Percentiles rank a stretch among this genome's conserved stretches.
Conservation (phyloP, 129 eudicot species). For the Tagetes patula region DNA sequence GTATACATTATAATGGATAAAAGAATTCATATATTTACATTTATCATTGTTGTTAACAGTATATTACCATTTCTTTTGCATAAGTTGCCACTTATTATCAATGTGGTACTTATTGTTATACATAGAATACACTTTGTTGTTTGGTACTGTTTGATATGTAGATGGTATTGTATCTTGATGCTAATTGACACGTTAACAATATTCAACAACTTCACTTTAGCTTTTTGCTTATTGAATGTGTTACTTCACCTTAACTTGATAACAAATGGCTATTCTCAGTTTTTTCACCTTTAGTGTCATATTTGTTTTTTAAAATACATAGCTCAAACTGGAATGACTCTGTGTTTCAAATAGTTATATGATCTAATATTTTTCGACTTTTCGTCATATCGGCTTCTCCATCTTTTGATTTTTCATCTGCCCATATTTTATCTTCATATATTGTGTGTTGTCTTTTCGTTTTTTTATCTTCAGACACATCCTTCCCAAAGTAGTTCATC, state of each 20-base stretch:
- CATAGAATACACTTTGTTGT: no score
- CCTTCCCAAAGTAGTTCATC: conserved; percentile 86
- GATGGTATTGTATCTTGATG: no score
- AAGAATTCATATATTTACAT: no score
- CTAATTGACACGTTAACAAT: neutral
- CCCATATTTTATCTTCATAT: conserved; percentile 16
- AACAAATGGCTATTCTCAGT: no score
- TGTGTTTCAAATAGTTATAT: neutral
- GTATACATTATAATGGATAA: no score
- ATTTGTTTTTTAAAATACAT: neutral
- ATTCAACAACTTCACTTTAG: neutral
- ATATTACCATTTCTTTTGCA: no score
- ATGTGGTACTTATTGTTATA: no score
- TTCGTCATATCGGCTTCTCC: neutral
- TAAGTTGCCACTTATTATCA: no score
- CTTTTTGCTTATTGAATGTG: neutral
- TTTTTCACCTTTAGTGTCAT: no score
- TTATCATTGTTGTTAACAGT: no score
- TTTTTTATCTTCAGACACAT: conserved; percentile 56
- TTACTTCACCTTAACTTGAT: neutral
- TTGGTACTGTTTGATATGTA: no score
- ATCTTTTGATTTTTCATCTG: neutral
- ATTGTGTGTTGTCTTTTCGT: conserved; percentile 5
- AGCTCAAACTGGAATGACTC: neutral
- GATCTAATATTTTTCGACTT: neutral